phyloP scores from a whole-genome alignment of 805 yeast species.

The Lachancea lanzarotensis region DNA sequence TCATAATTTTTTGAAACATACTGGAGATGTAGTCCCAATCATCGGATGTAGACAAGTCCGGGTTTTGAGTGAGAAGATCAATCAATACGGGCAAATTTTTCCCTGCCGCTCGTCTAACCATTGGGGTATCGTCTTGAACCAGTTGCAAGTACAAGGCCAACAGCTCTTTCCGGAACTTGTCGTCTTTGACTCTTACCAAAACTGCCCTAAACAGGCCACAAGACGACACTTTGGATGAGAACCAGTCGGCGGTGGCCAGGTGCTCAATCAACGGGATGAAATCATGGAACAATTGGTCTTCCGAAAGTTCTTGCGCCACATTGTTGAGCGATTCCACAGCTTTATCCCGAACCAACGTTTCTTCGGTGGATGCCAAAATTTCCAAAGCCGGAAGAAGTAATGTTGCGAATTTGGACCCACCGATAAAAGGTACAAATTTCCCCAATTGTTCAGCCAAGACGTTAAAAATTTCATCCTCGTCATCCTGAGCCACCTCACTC shows the following conservation, averaged over 20 bases:
- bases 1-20: constrained; percentile 71
- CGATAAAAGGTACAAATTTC: constrained; percentile 78
- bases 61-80: constrained; percentile 46
- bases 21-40: constrained; percentile 75
- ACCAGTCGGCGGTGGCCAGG: constrained; percentile 88
- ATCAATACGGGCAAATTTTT: constrained; percentile 70
- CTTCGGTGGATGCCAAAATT: constrained; percentile 85
- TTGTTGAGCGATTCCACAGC: constrained; percentile 81
- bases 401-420: constrained; percentile 66
- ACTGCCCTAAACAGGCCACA: constrained; percentile 80
- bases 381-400: constrained; percentile 63
- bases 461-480: constrained; percentile 96
- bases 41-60: constrained; percentile 42
- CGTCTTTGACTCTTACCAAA: constrained; percentile 48
- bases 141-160: constrained; percentile 62
- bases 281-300: constrained; percentile 55
- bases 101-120: constrained; percentile 96
- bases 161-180: constrained; percentile 51
- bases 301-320: constrained; percentile 56
- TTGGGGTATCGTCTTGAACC: constrained; percentile 88
- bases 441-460: constrained; percentile 89
- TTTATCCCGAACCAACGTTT: constrained; percentile 90
- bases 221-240: constrained; percentile 83
- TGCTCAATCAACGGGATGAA: constrained; percentile 73
- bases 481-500: constrained; percentile 82